These are phyloP conservation scores for Phoma sp. DNA, from an alignment of 2,329 filamentous ascomycete species.

Conservation along the genomic window DNA sequence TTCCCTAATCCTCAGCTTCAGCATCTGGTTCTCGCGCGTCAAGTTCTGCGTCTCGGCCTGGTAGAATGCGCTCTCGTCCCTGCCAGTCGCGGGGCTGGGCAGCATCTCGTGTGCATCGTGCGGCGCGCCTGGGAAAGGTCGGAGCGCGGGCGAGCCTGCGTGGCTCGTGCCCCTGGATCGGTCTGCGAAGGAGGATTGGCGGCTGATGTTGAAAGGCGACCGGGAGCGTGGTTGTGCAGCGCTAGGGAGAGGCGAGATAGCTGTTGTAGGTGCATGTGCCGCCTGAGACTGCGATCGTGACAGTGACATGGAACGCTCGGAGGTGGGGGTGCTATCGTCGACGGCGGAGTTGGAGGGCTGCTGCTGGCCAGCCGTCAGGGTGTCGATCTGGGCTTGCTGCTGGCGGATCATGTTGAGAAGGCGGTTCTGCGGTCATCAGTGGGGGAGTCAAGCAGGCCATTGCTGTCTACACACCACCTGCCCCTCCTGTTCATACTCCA, in stretches of 20 bases:
- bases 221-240: constrained; percentile 35
- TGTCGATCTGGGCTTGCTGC: constrained; percentile 73
- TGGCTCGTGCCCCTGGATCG: constrained; percentile 48
- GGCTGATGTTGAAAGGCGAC: constrained; percentile 50
- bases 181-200: constrained; percentile 51
- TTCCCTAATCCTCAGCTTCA: constrained; percentile 75
- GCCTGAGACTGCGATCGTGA: constrained; percentile 34
- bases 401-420: constrained; percentile 77
- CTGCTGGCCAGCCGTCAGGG: constrained; percentile 56
- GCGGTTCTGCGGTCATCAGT: constrained; percentile 63
- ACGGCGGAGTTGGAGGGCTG: constrained; percentile 52
- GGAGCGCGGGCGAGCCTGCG: constrained; percentile 54
- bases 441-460: not conserved
- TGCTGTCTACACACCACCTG: constrained; percentile 65
- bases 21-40: constrained; percentile 81
- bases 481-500: constrained; percentile 79
- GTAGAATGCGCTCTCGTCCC: constrained; percentile 80
- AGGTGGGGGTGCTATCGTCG: constrained; percentile 60
- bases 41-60: constrained; percentile 82
- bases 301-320: constrained; percentile 55
- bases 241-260: constrained; percentile 45
- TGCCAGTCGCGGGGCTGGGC: constrained; percentile 54
- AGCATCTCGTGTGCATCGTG: constrained; percentile 62
- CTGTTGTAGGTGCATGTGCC: constrained; percentile 35
- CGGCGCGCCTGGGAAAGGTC: constrained; percentile 56